A percentile compares a stretch with the other conserved stretches of the same genome.
Conservation (phyloP, 2,329 filamentous ascomycete species). For the Penicillium sp. region DNA sequence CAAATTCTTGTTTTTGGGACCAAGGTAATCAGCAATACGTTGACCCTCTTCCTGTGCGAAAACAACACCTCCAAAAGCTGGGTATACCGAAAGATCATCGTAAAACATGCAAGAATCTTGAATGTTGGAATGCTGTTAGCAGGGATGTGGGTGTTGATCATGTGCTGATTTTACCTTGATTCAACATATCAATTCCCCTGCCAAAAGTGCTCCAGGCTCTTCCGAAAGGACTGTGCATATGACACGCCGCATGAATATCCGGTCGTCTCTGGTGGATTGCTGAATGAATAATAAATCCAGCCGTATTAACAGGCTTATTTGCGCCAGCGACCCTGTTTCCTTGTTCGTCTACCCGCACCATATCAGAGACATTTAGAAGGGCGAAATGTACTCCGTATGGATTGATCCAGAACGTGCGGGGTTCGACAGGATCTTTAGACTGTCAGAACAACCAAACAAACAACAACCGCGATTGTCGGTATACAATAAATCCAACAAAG, state of each 20-base stretch:
- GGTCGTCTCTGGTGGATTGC: constrained; percentile 49
- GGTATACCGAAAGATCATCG: constrained; percentile 35
- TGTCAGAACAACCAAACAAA: background rate
- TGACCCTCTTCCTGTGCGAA: constrained; percentile 47
- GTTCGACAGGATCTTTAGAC: constrained; percentile 22
- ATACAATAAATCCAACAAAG: background rate
- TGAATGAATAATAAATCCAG: constrained; percentile 50
- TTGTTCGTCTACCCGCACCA: constrained; percentile 47
- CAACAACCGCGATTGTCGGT: background rate
- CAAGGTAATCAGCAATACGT: constrained; percentile 41
- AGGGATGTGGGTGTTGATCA: background rate
- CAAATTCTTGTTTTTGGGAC: constrained; percentile 17
- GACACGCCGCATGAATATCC: constrained; percentile 48
- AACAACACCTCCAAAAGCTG: constrained; percentile 50
- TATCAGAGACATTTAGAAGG: constrained; percentile 47
- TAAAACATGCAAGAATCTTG: constrained; percentile 29
- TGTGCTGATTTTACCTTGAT: constrained; percentile 31
- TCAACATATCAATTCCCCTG: constrained; percentile 45
- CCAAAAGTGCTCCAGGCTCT: constrained; percentile 47
- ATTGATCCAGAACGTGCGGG: constrained; percentile 41
- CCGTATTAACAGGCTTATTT: constrained; percentile 43
- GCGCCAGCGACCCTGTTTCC: constrained; percentile 47
- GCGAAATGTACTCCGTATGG: constrained; percentile 46
- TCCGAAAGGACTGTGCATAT: constrained; percentile 49
- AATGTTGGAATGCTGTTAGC: background rate